phyloP scores from a whole-genome alignment of 257 asterid species.

The Scutellaria galericulata region DNA sequence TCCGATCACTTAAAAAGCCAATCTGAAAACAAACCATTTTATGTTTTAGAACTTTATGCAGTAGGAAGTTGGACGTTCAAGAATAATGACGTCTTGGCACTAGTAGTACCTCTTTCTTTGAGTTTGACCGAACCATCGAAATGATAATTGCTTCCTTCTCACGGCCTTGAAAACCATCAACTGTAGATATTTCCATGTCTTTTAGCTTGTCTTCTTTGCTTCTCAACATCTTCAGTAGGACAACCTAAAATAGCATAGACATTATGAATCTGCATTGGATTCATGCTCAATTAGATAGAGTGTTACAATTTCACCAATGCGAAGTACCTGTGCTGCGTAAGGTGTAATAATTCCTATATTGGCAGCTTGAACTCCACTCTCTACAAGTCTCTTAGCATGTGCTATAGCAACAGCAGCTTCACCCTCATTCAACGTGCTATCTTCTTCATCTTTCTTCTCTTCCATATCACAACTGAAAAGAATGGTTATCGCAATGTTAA shows the following conservation, averaged over 20 bases:
- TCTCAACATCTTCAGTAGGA: constrained; percentile 73
- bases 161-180: constrained; percentile 98
- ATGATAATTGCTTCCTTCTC: constrained; percentile 97
- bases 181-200: constrained; percentile 91
- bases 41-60: constrained; percentile 12
- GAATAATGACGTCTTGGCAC: constrained; percentile 11
- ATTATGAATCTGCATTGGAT: constrained; percentile 5
- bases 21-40: constrained; percentile 55
- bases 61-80: constrained; percentile 24
- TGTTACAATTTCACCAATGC: constrained; percentile 3
- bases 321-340: constrained; percentile 88
- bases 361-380: constrained; percentile 79
- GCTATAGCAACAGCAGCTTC: constrained; percentile 90
- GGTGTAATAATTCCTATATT: constrained; percentile 90
- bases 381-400: constrained; percentile 89
- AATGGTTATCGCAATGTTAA: constrained; percentile 4
- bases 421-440: constrained; percentile 90
- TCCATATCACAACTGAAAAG: constrained; percentile 91
- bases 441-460: constrained; percentile 97
- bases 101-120: constrained; percentile 79
- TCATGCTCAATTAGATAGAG: constrained; percentile 25
- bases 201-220: constrained; percentile 78
- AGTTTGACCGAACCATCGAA: constrained; percentile 96
- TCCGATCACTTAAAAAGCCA: constrained; percentile 89
- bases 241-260: constrained; percentile 59